Evolutionary conservation across 192 early-diverging fungal genomes (phyloP), one percentile per base, ranked within the genome.

Genomic region (Entomortierella lignicola): DNA sequence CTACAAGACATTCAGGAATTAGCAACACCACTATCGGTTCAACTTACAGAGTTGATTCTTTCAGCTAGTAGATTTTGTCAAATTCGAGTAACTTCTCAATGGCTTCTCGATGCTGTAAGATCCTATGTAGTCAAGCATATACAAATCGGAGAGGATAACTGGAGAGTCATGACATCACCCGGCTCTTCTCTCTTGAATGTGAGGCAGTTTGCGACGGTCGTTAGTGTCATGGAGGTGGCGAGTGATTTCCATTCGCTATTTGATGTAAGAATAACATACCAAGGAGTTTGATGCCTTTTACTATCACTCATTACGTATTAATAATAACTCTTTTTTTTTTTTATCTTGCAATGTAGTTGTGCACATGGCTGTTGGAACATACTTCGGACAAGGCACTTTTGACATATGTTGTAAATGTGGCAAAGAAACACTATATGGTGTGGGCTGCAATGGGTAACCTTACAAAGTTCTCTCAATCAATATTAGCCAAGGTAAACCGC

Each of bases 161-260:
- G 93, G 93, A 84, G 88, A 41, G 90, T 90, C n/a, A 91, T 91
- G 66, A 91, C 92, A 1, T 88, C 88, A 5, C 93, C 93, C 7
- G 93, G 93, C 0, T 83, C 92, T 0, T 91, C 91, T 23, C 73
- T 94, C 25, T 80, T 94, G n/a, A 94, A 93, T 63, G 79, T 83
- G 15, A 85, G 92, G 26, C 93, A 94, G 58, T 82, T 87, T 34
- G 80, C 86, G 0, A 83, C 85, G 2, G 72, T 85, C 30, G 66
- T 85, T 20, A 69, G 75, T 51, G 65, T 89, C 18, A 72, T 89
- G 55, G 86, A 87, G 29, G 57, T 81, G 2, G 75, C 80, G 12
- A 81, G 83, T 30, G 88, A 89, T 63, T 87, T 85, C 42, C 63
- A 69, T 10, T 81, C 77, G 21, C 65, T 88, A 6, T 66, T 80